These are phyloP conservation scores for Marchantia polymorpha DNA, from an alignment of 225 moss, liverwort and hornwort species.

Conservation along the genomic window DNA sequence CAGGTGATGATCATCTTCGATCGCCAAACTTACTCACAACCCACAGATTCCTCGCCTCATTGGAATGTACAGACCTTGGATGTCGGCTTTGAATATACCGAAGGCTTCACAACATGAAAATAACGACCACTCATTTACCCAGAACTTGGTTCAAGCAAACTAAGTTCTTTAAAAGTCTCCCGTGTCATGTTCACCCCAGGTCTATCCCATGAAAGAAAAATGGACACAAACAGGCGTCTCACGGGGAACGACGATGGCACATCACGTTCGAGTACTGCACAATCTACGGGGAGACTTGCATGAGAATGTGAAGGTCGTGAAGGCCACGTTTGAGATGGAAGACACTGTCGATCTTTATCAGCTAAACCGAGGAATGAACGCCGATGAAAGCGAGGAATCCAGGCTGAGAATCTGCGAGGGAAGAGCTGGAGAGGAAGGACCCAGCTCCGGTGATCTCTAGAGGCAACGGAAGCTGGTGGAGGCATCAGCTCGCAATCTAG, in stretches of 20 bases:
- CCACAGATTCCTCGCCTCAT: too few species aligned
- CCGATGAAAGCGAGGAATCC: not conserved
- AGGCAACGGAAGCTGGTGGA: not conserved
- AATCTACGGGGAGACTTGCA: constrained; percentile 59
- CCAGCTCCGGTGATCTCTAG: not conserved
- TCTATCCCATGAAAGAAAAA: constrained; percentile 69
- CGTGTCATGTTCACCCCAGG: constrained; percentile 34
- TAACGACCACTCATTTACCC: too few species aligned
- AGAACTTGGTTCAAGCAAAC: not conserved
- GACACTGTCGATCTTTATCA: constrained; percentile 21
- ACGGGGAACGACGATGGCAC: constrained; percentile 53
- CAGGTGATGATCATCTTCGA: constrained; percentile 27
- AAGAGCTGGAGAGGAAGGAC: not conserved
- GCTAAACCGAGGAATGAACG: not conserved
- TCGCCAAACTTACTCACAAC: too few species aligned
- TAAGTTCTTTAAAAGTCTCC: not conserved
- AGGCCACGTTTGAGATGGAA: constrained; percentile 48
- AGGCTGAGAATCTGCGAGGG: not conserved
- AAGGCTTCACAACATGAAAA: too few species aligned
- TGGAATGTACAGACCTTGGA: too few species aligned
- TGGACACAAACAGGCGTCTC: constrained; percentile 76
- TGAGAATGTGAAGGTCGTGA: constrained; percentile 58
- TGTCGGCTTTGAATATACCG: too few species aligned
- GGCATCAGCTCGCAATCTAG: too few species aligned
- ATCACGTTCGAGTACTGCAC: constrained; percentile 49